Base-by-base conservation (phyloP, 345 rosid species). In the Odontarrhena argentea region DNA sequence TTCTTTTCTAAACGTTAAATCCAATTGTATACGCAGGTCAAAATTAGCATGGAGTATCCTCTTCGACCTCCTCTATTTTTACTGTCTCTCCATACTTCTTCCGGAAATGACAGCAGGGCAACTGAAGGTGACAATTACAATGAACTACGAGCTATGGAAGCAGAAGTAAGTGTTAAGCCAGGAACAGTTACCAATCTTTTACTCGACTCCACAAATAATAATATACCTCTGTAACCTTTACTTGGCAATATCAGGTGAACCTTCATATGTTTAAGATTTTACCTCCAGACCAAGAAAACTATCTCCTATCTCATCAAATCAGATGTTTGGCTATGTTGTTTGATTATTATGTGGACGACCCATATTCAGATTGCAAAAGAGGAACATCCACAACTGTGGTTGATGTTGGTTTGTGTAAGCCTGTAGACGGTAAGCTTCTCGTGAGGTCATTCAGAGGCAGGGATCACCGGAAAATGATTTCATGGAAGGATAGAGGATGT, bases 101-200 rank as follows among this genome's bases (percentile, higher is more conserved):
- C 74, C 38, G 84, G 65, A 73, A 84, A 76, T 69, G 71, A 67
- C 49, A 50, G 50, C n/a, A 71, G 65, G 28, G 74, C 63, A 47
- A 77, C 70, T 55, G 43, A 68, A 73, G 76, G 68, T 60, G 80
- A 78, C 69, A 77, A 83, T 82, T 84, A 75, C 76, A 88, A 88
- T 67, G 88, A 88, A 81, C 85, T 91, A 30, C 83, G 87, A 62
- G 89, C 92, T 48, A 87, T 91, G 82, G 97, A 94, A 85, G 96
- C 89, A 50, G 91, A 91, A 89, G 97, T 88, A 72, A 84, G 72
- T 38, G 74, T 55, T 53, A 60, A 14, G 67, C 18, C 43, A 45
- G 7, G 46, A 62, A 30, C 48, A 59, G 18, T 50, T 37, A 38
- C 50, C 25, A 43, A 35, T 59, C 42, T 47, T 18, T 56, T 18